Percentiles rank a stretch among this genome's conserved stretches.
These are phyloP conservation scores for Nothophoma quercina DNA, from an alignment of 2,329 filamentous ascomycete genomes.

Conservation along the genomic window DNA sequence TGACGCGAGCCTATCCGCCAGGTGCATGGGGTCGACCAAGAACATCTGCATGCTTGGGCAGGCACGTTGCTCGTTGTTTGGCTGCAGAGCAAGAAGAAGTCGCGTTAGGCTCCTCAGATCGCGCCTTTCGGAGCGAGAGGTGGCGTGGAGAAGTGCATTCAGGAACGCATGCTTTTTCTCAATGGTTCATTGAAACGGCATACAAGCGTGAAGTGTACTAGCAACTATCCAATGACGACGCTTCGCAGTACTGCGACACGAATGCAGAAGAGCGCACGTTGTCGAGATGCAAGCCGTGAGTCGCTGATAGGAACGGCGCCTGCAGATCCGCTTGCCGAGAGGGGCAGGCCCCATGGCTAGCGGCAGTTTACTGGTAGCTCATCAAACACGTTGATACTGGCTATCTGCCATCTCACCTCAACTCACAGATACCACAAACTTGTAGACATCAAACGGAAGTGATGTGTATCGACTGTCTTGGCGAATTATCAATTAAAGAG, in stretches of 20 bases:
- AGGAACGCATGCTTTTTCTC: conserved; percentile 22
- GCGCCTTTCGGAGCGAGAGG: conserved; percentile 9
- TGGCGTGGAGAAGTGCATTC: conserved; percentile 11
- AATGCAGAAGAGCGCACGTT: conserved; percentile 24
- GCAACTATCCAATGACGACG: conserved; percentile 12
- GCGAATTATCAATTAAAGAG: too few relatives aligned
- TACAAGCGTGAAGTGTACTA: neutral
- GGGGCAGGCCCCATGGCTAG: conserved; percentile 15
- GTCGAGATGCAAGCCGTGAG: conserved; percentile 18
- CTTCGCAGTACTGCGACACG: neutral
- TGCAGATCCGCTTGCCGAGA: conserved; percentile 15
- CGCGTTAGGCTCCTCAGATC: conserved; percentile 6
- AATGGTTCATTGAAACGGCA: conserved; percentile 5
- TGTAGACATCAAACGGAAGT: too few relatives aligned
- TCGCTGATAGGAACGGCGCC: conserved; percentile 18
- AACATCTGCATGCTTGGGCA: neutral
- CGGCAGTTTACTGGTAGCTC: neutral
- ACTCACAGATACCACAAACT: too few relatives aligned
- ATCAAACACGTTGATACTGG: too few relatives aligned
- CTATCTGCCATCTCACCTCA: too few relatives aligned
- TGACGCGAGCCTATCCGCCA: conserved; percentile 17
- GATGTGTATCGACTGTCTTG: too few relatives aligned
- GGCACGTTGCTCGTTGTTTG: conserved; percentile 30
- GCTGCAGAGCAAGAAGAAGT: conserved; percentile 10
- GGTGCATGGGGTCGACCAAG: conserved; percentile 8